phyloP scores from a whole-genome alignment of 176 grass and related monocot genomes.

The Carex parvula region DNA sequence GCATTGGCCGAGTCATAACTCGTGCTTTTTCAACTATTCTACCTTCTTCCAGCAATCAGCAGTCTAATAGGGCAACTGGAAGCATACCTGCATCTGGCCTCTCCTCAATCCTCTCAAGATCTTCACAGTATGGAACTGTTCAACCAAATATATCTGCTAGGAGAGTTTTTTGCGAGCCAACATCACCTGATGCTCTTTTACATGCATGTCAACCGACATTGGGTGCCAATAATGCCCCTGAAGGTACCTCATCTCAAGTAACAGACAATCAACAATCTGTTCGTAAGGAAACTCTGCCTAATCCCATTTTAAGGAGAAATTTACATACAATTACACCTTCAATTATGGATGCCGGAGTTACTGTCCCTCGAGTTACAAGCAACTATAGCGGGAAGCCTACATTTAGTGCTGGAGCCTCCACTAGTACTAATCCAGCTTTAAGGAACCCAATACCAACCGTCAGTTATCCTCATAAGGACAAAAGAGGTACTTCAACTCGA shows the following conservation, averaged over 20 bases:
- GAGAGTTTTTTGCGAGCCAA: not conserved
- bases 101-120: conserved; percentile 18
- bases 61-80: conserved; percentile 5
- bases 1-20: conserved; percentile 9
- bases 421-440: conserved; percentile 1
- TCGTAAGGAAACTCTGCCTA: not conserved
- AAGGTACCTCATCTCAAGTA: conserved; percentile 6
- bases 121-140: not conserved
- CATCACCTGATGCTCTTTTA: not conserved
- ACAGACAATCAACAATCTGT: not conserved
- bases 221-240: not conserved
- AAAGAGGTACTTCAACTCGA: conserved; percentile 24
- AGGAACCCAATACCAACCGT: not conserved
- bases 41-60: conserved; percentile 3
- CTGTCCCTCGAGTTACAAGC: conserved; percentile 29
- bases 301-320: conserved; percentile 26
- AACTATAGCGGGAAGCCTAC: conserved; percentile 24
- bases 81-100: conserved; percentile 7
- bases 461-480: conserved; percentile 1
- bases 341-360: conserved; percentile 45
- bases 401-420: conserved; percentile 10
- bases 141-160: not conserved
- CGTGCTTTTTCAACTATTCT: conserved; percentile 22
- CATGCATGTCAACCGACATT: not conserved
- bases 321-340: conserved; percentile 38